These are phyloP conservation scores for Colletotrichum karsti DNA, from an alignment of 2,329 filamentous ascomycete genomes.

Conservation along the genomic window DNA sequence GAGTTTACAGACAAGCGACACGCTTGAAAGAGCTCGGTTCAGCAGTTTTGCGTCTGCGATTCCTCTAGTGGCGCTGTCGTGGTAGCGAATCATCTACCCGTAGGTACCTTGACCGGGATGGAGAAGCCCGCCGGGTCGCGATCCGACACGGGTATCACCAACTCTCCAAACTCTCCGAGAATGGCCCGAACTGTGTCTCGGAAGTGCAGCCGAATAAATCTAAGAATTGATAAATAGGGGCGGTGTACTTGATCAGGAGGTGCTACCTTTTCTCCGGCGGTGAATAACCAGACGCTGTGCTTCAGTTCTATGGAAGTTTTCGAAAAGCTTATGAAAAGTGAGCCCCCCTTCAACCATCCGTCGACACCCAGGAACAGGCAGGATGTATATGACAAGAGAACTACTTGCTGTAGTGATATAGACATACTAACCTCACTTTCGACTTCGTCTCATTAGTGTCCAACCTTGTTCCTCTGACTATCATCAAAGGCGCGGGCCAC, in stretches of 20 bases:
- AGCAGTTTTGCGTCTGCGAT: too few species aligned
- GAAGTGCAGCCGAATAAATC: not conserved
- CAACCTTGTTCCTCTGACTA: slow-evolving; percentile 20
- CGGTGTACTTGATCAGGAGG: not conserved
- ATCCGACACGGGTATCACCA: too few species aligned
- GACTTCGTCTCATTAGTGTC: slow-evolving; percentile 17
- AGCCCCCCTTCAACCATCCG: not conserved
- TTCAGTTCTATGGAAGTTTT: not conserved
- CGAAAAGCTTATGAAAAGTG: not conserved
- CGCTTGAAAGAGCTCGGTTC: too few species aligned
- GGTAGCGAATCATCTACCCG: too few species aligned
- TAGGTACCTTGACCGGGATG: too few species aligned
- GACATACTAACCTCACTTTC: not conserved
- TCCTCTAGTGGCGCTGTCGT: too few species aligned
- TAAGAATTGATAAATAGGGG: not conserved
- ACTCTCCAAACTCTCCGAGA: too few species aligned
- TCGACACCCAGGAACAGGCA: too few species aligned
- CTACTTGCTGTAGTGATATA: too few species aligned
- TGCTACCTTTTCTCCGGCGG: not conserved
- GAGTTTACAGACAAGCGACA: too few species aligned
- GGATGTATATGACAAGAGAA: too few species aligned
- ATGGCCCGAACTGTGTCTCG: not conserved
- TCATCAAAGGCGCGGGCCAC: slow-evolving; percentile 26
- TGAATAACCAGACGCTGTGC: not conserved
- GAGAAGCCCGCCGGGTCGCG: too few species aligned